Percentiles rank a stretch among this genome's conserved stretches.
These are phyloP conservation scores for Sporisorium exsertum DNA, from an alignment of 1,284 basidiomycete species.

Conservation along the genomic window DNA sequence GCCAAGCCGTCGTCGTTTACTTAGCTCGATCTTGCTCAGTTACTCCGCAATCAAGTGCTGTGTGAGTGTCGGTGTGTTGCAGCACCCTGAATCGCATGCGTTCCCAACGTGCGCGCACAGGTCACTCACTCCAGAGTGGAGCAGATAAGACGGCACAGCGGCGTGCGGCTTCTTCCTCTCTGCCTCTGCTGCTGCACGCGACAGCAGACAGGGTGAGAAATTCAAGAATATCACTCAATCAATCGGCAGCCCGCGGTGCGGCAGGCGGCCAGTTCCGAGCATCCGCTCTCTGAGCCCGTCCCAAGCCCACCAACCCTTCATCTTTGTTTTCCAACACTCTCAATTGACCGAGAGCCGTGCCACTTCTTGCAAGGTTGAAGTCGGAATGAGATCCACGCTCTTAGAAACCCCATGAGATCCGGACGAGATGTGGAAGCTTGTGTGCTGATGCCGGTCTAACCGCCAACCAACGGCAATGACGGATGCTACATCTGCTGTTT, in stretches of 20 bases:
- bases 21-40: background rate
- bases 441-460: background rate
- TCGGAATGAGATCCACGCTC: background rate
- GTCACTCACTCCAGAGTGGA: slow-evolving; percentile 2
- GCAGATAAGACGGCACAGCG: background rate
- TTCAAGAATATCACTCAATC: too few relatives aligned
- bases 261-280: background rate
- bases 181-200: background rate
- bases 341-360: background rate
- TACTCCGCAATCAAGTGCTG: background rate
- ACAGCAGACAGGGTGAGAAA: slow-evolving; percentile 1
- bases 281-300: background rate
- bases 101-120: slow-evolving; percentile 6
- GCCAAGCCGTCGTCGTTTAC: background rate
- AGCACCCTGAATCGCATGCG: slow-evolving; percentile 10
- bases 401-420: background rate
- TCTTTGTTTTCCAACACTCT: too few relatives aligned
- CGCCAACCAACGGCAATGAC: background rate
- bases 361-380: background rate
- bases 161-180: background rate
- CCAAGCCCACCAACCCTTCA: too few relatives aligned
- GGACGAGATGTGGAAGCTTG: background rate
- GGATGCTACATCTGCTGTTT: background rate
- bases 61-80: background rate
- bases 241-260: background rate